Evolutionary conservation across 106 monocot species (phyloP).

Genomic region (Dendrobium officinale): DNA sequence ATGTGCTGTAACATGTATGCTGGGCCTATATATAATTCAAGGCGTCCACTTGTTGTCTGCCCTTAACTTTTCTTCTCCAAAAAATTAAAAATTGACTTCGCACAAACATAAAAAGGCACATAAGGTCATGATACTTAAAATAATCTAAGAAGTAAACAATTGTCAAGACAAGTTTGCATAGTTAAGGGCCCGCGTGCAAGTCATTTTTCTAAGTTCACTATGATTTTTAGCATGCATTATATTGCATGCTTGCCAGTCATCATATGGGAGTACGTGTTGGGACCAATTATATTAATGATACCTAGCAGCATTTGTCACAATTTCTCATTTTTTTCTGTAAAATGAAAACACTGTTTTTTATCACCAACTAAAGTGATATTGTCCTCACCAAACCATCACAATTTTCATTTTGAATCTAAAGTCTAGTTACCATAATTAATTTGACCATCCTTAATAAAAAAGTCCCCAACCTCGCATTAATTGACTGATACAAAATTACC

Average conservation of each 20-base stretch:
- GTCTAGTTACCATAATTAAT: not conserved
- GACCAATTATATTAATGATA: not conserved
- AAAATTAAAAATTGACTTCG: not conserved
- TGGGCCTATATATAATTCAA: not conserved
- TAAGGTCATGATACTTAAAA: not conserved
- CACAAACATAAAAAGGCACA: not conserved
- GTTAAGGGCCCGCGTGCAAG: not conserved
- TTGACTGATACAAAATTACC: not conserved
- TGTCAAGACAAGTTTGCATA: not conserved
- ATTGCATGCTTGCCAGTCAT: not conserved
- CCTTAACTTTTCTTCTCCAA: not conserved
- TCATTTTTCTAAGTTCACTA: not conserved
- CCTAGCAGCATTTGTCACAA: not conserved
- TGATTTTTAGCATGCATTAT: not conserved
- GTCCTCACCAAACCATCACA: not conserved
- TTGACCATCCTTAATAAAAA: not conserved
- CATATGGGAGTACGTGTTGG: not conserved
- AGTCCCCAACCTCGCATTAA: not conserved
- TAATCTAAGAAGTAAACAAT: not conserved
- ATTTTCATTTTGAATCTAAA: not conserved
- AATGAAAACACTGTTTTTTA: not conserved
- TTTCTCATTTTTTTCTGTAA: not conserved
- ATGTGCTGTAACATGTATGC: not conserved
- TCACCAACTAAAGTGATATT: not conserved
- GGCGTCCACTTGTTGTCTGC: not conserved